Base-by-base conservation (phyloP, 2,329 filamentous ascomycete genomes). In the Paecilomyces sp. region DNA sequence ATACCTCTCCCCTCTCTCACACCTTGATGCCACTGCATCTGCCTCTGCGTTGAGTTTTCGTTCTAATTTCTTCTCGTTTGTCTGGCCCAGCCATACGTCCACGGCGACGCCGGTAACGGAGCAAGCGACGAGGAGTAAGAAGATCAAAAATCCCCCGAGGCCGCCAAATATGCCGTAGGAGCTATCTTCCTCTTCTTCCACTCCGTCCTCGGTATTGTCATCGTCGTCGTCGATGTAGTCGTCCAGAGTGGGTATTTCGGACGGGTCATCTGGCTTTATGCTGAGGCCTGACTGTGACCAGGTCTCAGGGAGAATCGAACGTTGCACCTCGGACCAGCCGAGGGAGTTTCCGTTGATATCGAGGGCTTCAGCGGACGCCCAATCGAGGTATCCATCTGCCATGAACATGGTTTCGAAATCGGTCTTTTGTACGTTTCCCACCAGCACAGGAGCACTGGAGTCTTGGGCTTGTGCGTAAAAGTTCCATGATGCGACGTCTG, bases 401-500 rank as follows among this genome's bases (percentile, higher is more conserved):
- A 67, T 63, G 60, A 69, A 72, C 63, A 70, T 68, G 6, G 74
- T 76, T 61, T 77, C 74, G 55, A 77, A 77, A 13, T 70, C 69
- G 4, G 62, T 58, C 57, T 75, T 77, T 47, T 64, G 61, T 4
- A 67, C 67, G 34, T 62, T 66, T 13, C 67, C 71, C 25, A 76
- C 58, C 15, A 66, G 56, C n/a, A 64, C 58, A 6, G 65, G 62
- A 3, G 59, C 65, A 61, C 41, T 47, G 41, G 41, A 47, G 41
- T 47, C 41, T 47, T 47, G 41, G 41, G 41, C 41, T 18, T 47
- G 41, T 47, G 41, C 69, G 60, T 69, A 73, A 60, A 75, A 69
- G 4, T 66, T 67, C 73, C 72, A 82, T 4, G 66, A 70, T 22
- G 61, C 61, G n/a, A 81, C 72, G 55, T 81, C 79, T 1, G 80